Base-by-base conservation (phyloP, 225 moss, liverwort and hornwort genomes). In the Physcomitrellopsis africana region DNA sequence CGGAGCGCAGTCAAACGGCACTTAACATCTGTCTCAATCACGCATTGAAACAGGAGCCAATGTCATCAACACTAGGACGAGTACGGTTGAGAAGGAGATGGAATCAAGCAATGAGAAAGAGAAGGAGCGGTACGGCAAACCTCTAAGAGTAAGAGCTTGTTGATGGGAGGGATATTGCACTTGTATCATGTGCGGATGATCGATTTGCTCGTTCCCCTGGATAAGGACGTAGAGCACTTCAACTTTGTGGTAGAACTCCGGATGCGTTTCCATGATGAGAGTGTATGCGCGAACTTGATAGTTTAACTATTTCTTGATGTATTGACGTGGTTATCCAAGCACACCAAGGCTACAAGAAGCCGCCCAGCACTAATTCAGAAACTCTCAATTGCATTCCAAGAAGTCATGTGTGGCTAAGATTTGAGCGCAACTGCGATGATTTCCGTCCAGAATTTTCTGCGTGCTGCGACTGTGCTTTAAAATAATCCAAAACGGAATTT, bases 101-200 rank as follows among this genome's bases (percentile, higher is more conserved):
- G 32, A 37, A 37, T 37, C 32, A 60, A 13, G 0, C 1, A 19
- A 52, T 1, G 1, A 57, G 22, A 37, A 60, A 16, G 26, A 37
- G 26, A 23, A 43, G 18, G 3, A 10, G 14, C n/a, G 11, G 15
- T 51, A 12, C 26, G 12, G n/a, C 76, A 18, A 68, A 93, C 96
- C 96, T 90, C 84, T 83, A 52, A 96, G 78, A 8, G 87, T 90
- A 26, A 87, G 82, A 14, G 76, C 92, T 62, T 84, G 79, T 60
- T 89, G 86, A 24, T 83, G 73, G 51, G 85, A 70, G 59, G 95
- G 87, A 69, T 90, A 87, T 2, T 75, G 80, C 69, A 96, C 92
- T 85, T 90, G 92, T 27, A 96, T 84, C 79, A 96, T 89, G 70
- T 96, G 96, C 26, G 96, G 96, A 83, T 93, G 92, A 56, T 87